Evolutionary conservation across 305 asterid species (phyloP), one percentile per base, ranked within the genome.

Genomic region (Solanum hybrid): DNA sequence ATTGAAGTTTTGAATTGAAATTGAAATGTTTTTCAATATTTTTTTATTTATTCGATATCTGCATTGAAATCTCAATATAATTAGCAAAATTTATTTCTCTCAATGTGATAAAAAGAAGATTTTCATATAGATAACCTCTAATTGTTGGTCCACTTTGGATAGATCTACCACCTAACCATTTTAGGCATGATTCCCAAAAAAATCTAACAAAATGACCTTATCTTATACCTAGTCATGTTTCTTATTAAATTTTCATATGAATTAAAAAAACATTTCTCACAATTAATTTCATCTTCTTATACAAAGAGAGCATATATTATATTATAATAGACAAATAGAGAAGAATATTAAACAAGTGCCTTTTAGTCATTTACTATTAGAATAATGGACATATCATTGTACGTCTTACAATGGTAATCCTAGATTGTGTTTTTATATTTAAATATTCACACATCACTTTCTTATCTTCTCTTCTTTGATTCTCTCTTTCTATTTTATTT

Each of bases 371-470:
- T 57, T 31, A 61, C 28, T 57, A 31, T 33, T 40, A 33, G n/a
- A 84, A 18, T 85, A 85, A 22, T 85, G 88, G 88, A 57, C 76
- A 61, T 75, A 36, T 57, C 46, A 85, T 35, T 18, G 88, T 40
- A 40, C 51, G 51, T 51, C 75, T 51, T 84, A 11, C 88, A 57
- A 11, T 85, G 31, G 4, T 31, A 24, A 85, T 85, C 88, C 88
- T 85, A 85, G 88, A 85, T 85, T 85, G 75, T 51, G 88, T 84
- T 85, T 33, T 85, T 31, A 20, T 6, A 85, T 85, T 57, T 85
- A 20, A 57, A 46, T 57, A 57, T 85, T 57, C 75, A 31, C 46
- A 51, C 42, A 7, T 57, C 76, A 85, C 22, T 85, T 85, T 85
- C 88, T 85, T 85, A 57, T 85, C 88, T 31, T 31, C 75, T 79